A percentile compares a stretch with the other conserved stretches of the same genome.
phyloP scores from a whole-genome alignment of 345 rosid genomes.

The Physaria fendleri region DNA sequence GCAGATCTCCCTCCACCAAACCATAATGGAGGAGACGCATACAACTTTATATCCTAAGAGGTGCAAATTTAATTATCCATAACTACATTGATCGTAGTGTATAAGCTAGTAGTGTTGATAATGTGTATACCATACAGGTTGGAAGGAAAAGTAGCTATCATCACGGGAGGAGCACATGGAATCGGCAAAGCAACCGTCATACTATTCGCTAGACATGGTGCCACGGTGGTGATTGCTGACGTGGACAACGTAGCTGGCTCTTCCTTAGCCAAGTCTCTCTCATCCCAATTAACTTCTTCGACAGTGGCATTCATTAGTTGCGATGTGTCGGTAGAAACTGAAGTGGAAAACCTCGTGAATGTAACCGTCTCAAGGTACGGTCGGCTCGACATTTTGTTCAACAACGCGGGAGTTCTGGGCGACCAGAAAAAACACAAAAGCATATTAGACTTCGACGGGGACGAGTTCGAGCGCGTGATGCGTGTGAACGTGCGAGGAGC shows the following conservation, averaged over 20 bases:
- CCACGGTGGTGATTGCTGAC: slow-evolving; percentile 73
- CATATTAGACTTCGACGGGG: slow-evolving; percentile 54
- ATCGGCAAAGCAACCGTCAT: slow-evolving; percentile 71
- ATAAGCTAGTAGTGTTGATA: too few species aligned
- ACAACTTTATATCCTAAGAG: slow-evolving; percentile 42
- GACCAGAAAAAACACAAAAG: slow-evolving; percentile 59
- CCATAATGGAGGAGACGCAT: slow-evolving; percentile 31
- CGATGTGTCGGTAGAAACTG: slow-evolving; percentile 60
- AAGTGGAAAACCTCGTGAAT: slow-evolving; percentile 47
- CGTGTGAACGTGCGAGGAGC: slow-evolving; percentile 58
- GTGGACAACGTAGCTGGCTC: slow-evolving; percentile 48
- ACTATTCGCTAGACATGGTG: slow-evolving; percentile 65
- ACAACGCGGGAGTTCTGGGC: slow-evolving; percentile 83
- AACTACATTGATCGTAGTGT: background rate
- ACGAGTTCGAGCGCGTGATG: slow-evolving; percentile 67
- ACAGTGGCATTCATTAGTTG: slow-evolving; percentile 53
- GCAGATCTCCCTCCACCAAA: slow-evolving; percentile 33
- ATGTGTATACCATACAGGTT: slow-evolving; percentile 31
- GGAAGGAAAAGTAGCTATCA: slow-evolving; percentile 72
- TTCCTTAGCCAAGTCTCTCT: slow-evolving; percentile 38
- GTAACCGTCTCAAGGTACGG: slow-evolving; percentile 47
- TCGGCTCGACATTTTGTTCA: slow-evolving; percentile 54
- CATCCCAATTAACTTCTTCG: slow-evolving; percentile 16
- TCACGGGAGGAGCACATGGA: slow-evolving; percentile 83
- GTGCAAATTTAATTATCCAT: slow-evolving; percentile 21